These are phyloP conservation scores for Tulasnella sp. DNA, from an alignment of 768 basidiomycete genomes.

Conservation along the genomic window DNA sequence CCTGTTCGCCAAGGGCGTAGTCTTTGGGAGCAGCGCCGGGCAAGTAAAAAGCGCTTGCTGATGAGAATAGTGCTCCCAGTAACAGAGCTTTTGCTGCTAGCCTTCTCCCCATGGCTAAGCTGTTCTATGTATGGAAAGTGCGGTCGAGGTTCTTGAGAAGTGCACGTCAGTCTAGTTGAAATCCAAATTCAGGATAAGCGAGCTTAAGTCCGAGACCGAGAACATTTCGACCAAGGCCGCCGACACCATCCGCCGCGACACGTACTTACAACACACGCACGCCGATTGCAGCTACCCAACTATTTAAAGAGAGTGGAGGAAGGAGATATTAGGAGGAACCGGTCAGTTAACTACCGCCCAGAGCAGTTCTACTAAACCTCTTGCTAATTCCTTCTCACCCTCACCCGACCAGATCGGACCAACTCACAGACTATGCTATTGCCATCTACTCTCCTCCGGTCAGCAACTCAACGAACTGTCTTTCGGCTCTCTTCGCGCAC, in stretches of 20 bases:
- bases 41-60: conserved; percentile 73
- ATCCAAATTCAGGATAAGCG: conserved; percentile 12
- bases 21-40: conserved; percentile 83
- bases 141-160: background rate
- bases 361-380: background rate
- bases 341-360: background rate
- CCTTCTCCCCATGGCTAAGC: background rate
- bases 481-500: conserved; percentile 3
- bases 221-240: conserved; percentile 14
- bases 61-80: conserved; percentile 12
- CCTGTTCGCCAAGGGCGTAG: conserved; percentile 63
- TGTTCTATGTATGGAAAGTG: background rate
- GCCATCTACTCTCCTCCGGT: conserved; percentile 18
- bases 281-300: background rate
- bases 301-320: conserved; percentile 17
- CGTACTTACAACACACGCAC: background rate
- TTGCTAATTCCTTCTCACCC: background rate
- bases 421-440: conserved; percentile 16
- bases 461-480: background rate
- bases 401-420: background rate
- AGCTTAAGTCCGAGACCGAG: conserved; percentile 11
- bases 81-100: background rate
- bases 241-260: conserved; percentile 1
- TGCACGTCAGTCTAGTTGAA: conserved; percentile 13
- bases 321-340: conserved; percentile 11